phyloP scores from a whole-genome alignment of 495 filamentous ascomycete species.

The Penicillium roqueforti region DNA sequence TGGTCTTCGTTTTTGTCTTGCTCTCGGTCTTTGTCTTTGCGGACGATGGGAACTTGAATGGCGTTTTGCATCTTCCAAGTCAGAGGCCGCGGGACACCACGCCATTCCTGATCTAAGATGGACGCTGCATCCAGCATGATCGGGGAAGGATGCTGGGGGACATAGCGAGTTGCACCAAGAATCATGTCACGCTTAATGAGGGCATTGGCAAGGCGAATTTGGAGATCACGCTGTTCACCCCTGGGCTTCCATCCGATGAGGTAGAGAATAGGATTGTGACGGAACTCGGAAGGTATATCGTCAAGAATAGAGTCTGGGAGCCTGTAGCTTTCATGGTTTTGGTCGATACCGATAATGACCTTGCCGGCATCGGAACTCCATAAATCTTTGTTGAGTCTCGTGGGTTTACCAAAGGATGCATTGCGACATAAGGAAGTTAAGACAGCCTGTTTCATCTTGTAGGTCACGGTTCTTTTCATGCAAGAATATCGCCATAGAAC shows the following conservation, averaged over 20 bases:
- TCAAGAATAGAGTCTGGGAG: slow-evolving; percentile 10
- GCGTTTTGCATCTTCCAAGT: slow-evolving; percentile 33
- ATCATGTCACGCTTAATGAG: slow-evolving; percentile 31
- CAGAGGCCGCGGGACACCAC: slow-evolving; percentile 19
- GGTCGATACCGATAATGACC: slow-evolving; percentile 36
- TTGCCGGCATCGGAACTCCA: slow-evolving; percentile 35
- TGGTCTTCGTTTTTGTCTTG: not conserved
- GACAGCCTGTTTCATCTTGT: slow-evolving; percentile 32
- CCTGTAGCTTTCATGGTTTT: slow-evolving; percentile 13
- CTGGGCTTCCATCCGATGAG: slow-evolving; percentile 16
- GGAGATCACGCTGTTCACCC: slow-evolving; percentile 23
- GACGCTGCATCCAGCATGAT: slow-evolving; percentile 35
- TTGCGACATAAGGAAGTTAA: slow-evolving; percentile 27
- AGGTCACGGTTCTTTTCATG: slow-evolving; percentile 32
- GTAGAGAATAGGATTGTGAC: slow-evolving; percentile 27
- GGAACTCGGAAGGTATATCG: slow-evolving; percentile 29
- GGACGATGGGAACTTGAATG: slow-evolving; percentile 24
- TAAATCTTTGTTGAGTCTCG: slow-evolving; percentile 8
- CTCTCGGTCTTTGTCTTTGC: not conserved
- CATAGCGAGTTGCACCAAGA: slow-evolving; percentile 13
- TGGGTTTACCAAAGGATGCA: slow-evolving; percentile 5
- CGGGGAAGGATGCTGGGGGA: slow-evolving; percentile 18
- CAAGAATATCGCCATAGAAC: slow-evolving; percentile 50
- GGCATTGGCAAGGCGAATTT: slow-evolving; percentile 22
- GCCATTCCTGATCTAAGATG: slow-evolving; percentile 32